phyloP scores from a whole-genome alignment of 1,284 basidiomycete species.

The Meripilus lineatus region DNA sequence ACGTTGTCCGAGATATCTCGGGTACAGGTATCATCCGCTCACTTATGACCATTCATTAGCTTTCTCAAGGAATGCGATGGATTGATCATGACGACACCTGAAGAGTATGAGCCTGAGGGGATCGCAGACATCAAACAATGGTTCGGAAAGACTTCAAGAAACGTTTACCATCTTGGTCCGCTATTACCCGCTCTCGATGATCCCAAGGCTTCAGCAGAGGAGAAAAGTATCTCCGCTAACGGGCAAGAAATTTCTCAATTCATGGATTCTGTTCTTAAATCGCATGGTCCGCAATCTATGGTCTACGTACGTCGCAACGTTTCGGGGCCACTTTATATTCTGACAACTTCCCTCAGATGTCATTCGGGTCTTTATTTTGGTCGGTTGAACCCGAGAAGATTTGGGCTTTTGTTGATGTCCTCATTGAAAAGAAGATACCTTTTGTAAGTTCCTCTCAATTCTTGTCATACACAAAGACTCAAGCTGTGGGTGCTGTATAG shows the following conservation, averaged over 20 bases:
- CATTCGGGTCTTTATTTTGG: slow-evolving; percentile 11
- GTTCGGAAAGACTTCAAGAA: slow-evolving; percentile 14
- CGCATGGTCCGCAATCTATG: slow-evolving; percentile 16
- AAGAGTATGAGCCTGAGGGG: slow-evolving; percentile 16
- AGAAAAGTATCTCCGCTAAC: slow-evolving; percentile 13
- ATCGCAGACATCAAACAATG: slow-evolving; percentile 12
- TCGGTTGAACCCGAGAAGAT: slow-evolving; percentile 6
- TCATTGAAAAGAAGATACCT: slow-evolving; percentile 12
- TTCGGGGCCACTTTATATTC: background rate
- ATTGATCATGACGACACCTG: slow-evolving; percentile 13
- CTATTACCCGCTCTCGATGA: slow-evolving; percentile 9
- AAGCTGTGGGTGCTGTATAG: background rate
- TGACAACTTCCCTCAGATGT: slow-evolving; percentile 2
- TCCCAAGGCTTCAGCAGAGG: slow-evolving; percentile 6
- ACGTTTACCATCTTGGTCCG: slow-evolving; percentile 13
- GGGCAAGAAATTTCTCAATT: slow-evolving; percentile 14
- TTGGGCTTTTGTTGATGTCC: slow-evolving; percentile 8
- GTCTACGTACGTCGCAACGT: slow-evolving; percentile 17
- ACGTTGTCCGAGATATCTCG: too few species aligned
- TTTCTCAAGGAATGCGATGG: slow-evolving; percentile 13
- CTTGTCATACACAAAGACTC: background rate
- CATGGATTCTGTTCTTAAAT: slow-evolving; percentile 14
- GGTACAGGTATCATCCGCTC: too few species aligned
- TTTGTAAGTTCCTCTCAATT: slow-evolving; percentile 6
- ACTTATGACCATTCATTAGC: background rate